phyloP scores from a whole-genome alignment of 2,329 filamentous ascomycete species.

The Botrytis pseudocinerea region DNA sequence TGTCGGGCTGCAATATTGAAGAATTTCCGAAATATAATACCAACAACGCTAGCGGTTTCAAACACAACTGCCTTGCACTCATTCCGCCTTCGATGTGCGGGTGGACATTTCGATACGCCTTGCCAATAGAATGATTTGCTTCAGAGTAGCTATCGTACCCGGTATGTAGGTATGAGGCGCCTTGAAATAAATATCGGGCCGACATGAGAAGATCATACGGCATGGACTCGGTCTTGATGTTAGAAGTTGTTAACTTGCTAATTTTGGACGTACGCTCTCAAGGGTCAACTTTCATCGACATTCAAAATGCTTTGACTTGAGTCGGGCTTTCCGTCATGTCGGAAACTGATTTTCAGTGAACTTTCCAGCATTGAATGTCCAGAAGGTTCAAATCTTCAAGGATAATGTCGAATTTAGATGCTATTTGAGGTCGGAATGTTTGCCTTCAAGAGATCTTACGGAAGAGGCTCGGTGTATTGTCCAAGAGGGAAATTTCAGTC shows the following conservation, averaged over 20 bases:
- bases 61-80: neutral
- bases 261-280: too few species aligned
- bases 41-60: neutral
- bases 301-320: neutral
- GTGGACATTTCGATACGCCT: neutral
- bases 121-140: neutral
- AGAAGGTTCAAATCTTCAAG: neutral
- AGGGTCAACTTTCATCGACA: neutral
- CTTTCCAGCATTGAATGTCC: neutral
- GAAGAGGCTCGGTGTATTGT: neutral
- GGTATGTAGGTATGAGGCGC: neutral
- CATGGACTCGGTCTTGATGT: neutral
- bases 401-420: neutral
- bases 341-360: neutral
- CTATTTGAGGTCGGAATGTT: too few species aligned
- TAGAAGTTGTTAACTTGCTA: neutral
- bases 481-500: neutral
- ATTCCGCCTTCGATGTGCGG: neutral
- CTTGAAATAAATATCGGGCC: neutral
- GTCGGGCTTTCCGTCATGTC: neutral
- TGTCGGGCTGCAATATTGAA: neutral
- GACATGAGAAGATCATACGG: neutral
- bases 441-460: too few species aligned
- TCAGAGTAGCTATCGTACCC: neutral
- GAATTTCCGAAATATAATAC: slow-evolving; percentile 10